A percentile compares a stretch with the other conserved stretches of the same genome.
Conservation (phyloP, 352 stramenopile genomes). For the Saprolegnia diclina region DNA sequence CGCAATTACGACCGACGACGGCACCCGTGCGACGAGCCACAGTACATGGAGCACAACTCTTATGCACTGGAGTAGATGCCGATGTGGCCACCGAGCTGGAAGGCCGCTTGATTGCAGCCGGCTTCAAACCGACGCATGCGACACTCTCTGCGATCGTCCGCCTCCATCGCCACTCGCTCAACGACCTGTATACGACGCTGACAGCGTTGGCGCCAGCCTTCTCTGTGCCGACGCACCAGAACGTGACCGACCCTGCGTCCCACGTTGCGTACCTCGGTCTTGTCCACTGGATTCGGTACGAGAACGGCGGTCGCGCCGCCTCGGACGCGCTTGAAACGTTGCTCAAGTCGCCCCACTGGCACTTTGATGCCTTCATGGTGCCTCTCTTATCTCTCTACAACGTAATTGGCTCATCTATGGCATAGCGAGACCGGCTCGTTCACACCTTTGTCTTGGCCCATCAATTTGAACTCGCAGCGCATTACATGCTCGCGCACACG, state of each 20-base stretch:
- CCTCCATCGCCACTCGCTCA: no score
- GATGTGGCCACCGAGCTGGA: background rate
- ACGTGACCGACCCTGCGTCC: background rate
- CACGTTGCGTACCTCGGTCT: background rate
- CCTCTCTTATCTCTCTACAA: background rate
- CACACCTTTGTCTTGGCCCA: no score
- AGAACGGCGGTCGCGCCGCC: background rate
- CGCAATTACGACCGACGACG: background rate
- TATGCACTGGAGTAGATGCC: background rate
- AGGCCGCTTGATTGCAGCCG: background rate
- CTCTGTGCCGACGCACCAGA: background rate
- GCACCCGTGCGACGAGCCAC: background rate
- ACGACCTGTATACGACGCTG: no score
- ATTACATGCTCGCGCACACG: no score
- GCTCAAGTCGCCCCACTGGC: background rate
- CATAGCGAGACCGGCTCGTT: no score
- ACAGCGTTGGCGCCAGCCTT: background rate
- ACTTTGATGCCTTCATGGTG: conserved; percentile 1
- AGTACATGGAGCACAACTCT: background rate
- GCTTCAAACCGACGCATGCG: no score
- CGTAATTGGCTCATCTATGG: no score
- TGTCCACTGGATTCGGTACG: background rate
- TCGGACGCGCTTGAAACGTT: background rate
- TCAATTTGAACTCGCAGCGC: no score
- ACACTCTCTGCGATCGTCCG: no score